Base-by-base conservation (phyloP, 129 eudicot species). In the Smallanthus sonchifolius region DNA sequence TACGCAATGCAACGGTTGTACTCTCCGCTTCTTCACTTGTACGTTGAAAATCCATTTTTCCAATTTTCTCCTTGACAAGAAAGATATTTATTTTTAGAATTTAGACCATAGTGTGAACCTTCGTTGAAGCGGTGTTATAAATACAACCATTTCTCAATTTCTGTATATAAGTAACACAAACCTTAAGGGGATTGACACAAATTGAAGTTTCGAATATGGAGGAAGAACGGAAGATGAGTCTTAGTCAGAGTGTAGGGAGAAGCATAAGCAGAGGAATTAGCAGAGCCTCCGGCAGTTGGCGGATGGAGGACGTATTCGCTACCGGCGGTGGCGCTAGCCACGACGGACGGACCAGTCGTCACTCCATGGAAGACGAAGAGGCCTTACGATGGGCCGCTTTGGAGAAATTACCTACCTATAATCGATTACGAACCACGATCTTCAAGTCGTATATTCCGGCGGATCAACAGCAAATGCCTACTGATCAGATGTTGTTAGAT, bases 341-440 rank as follows among this genome's bases (percentile, higher is more conserved):
- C 36, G 77, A 78, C 56, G 82, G 82, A 0, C 77, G 82, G 57
- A 71, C 67, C 10, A 78, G 82, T 42, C 82, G 77, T 40, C 73
- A 78, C 61, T 78, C 82, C 11, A 51, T 64, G 77, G 82, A 78
- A 64, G 91, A 86, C 55, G 95, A 88, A 77, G 95, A 80, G 64
- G 91, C 89, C 4, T 65, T 89, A 8, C 75, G 79, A 43, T 89
- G 95, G 95, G 87, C 87, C 15, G 89, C 91, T 7, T 35, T 89
- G 39, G 89, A 86, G 73, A 89, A 82, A 28, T 49, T 89, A 1
- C 89, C 91, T 1, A 86, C 87, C 2, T 79, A 84, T 20, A 87
- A 86, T 35, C 71, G 99, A 16, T 56, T 94, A 66, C 87, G 97
- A 54, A 91, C 91, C 0, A 88, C 89, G 1, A 80, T 91, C 6